Evolutionary conservation across 495 filamentous ascomycete species (phyloP).

Genomic region (Cryomyces minteri): DNA sequence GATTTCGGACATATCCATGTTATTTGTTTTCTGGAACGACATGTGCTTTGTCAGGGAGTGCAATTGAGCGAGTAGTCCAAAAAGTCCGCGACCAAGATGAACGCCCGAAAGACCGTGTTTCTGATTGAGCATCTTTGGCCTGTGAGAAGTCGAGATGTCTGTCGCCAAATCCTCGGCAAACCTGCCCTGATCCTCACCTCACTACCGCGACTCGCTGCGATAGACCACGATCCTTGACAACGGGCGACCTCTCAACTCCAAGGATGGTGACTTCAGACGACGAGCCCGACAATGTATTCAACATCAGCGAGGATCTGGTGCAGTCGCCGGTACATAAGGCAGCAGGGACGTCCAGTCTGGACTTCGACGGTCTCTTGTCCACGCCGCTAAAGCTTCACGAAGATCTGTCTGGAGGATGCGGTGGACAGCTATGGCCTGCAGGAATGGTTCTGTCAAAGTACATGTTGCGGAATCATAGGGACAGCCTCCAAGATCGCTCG

Average conservation of each 20-base stretch:
- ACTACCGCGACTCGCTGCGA: no score
- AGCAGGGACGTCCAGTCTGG: slow-evolving; percentile 41
- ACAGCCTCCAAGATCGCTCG: slow-evolving; percentile 38
- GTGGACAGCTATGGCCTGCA: slow-evolving; percentile 86
- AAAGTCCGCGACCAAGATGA: no score
- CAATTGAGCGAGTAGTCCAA: background rate
- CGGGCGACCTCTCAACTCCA: background rate
- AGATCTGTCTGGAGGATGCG: slow-evolving; percentile 72
- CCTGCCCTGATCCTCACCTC: no score
- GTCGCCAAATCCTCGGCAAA: no score
- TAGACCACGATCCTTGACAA: no score
- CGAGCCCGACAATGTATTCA: slow-evolving; percentile 9
- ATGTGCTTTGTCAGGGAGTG: background rate
- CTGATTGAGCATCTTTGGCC: no score
- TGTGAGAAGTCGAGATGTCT: no score
- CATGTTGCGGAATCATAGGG: slow-evolving; percentile 48
- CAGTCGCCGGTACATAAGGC: slow-evolving; percentile 43
- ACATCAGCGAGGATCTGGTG: slow-evolving; percentile 48
- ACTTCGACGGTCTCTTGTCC: slow-evolving; percentile 57
- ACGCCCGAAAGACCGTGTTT: no score
- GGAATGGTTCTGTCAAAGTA: slow-evolving; percentile 77
- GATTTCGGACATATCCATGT: no score
- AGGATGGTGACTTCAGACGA: background rate
- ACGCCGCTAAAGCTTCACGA: slow-evolving; percentile 59
- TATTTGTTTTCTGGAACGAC: background rate